Evolutionary conservation across 257 asterid species (phyloP), one percentile per base, ranked within the genome.

Genomic region (Solanum chaucha): DNA sequence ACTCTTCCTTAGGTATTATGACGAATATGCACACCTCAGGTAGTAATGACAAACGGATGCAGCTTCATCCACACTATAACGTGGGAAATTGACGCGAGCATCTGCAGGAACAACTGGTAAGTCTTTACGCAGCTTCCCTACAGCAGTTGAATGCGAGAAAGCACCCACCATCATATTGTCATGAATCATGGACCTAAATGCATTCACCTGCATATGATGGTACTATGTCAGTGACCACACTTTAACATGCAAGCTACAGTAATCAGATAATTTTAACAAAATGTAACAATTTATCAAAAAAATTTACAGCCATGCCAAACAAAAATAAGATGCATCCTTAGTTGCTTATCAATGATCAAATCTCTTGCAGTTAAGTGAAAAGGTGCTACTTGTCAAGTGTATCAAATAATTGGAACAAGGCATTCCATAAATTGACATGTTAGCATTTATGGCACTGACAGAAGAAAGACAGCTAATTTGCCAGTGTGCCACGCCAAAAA

Each of bases 131-230:
- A 96, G 89, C 89, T 97, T 97, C 87, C 99, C 99, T 71, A 97
- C 99, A 68, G 99, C 98, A 35, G 98, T 97, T 70, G 99, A 94
- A 88, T 97, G 99, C 46, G 98, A 96, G 90, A 96, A 96, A 65
- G 95, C 95, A 20, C 99, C 99, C 85, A 93, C 97, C 99, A 95
- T 97, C 99, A 97, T 96, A 87, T 96, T 92, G 72, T 92, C 91
- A 85, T 95, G 93, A 91, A 93, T 90, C 99, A 97, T 96, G 70
- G 98, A 93, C 93, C 99, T 95, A 91, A 93, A 97, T 77, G 97
- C 97, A 65, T 95, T 93, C 74, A 97, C 99, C 99, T 97, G 88
- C 91, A 92, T 48, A 46, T 28, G 68, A 80, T 48, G 28, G 68
- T 17, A 32, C 77, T 46, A 88, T n/a, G 70, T 64, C 41, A 78